Conservation (phyloP, 768 basidiomycete species). For the Lactarius quietus region DNA sequence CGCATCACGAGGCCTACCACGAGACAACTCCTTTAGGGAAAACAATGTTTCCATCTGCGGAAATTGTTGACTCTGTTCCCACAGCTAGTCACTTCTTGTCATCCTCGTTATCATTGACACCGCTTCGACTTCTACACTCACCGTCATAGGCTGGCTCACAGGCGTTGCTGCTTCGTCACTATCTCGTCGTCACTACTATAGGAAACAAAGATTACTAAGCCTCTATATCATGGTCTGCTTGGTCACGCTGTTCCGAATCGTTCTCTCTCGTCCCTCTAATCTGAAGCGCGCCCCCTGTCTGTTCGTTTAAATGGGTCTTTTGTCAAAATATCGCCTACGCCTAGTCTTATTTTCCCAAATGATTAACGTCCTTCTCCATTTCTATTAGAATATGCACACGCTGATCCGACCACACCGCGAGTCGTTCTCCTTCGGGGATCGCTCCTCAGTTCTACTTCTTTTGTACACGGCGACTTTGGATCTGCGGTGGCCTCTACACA, state of each 20-base stretch:
- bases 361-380: background rate
- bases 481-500: constrained; percentile 11
- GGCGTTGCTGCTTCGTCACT: background rate
- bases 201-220: background rate
- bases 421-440: constrained; percentile 12
- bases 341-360: background rate
- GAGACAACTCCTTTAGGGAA: constrained; percentile 4
- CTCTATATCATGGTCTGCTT: background rate
- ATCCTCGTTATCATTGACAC: background rate
- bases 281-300: constrained; percentile 3
- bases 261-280: background rate
- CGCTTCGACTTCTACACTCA: background rate
- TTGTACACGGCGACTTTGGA: constrained; percentile 16
- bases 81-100: background rate
- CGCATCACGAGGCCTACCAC: background rate
- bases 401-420: constrained; percentile 15
- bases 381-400: background rate
- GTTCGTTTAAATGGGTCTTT: background rate
- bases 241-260: background rate
- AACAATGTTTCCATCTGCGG: constrained; percentile 18
- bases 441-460: background rate
- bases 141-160: background rate
- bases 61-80: constrained; percentile 1
- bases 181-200: background rate
- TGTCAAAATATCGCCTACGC: constrained; percentile 9